Evolutionary conservation across 2,329 filamentous ascomycete species (phyloP), one percentile per base, ranked within the genome.

Genomic region (Myriangium duriaei): DNA sequence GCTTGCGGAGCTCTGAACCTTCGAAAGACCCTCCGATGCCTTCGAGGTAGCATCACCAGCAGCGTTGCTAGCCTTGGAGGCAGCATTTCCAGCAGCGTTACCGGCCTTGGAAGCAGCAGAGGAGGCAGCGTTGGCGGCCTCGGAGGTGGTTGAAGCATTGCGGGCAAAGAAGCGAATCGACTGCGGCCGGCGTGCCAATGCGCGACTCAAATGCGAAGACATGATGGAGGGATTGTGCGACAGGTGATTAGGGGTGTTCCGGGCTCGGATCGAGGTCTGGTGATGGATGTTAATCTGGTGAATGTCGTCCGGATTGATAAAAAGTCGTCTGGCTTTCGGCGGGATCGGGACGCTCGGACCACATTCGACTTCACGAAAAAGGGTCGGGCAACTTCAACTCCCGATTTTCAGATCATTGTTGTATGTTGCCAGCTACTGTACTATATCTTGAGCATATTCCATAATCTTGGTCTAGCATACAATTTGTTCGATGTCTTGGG

Each of bases 11-110:
- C 81, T 78, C 47, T 79, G 71, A 53, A 91, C 87, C 57, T 78
- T 77, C 52, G 81, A 84, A 39, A 95, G 74, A 47, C 86, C 85
- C 65, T 93, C 72, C 48, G 78, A 72, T 42, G 85, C 86, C 71
- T 85, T 85, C 52, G 68, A 58, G 36, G 50, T 47, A 18, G 53
- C 57, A 39, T 55, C 48, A 39, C 55, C 50, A 38, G 60, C 57
- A 46, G 58, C 62, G 46, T 67, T 63, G 57, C 67, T 67, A 28
- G 57, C 57, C 43, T 59, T 59, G 53, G 68, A 58, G 35, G 50
- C 47, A 18, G 53, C 57, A 39, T 55, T 47, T 38, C 55, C 50
- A 37, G 60, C 57, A 46, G 58, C 62, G 46, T 66, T 62, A 56
- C 67, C 67, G 30, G 57, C 57, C 43, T 59, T 59, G 18, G 49